Conservation (phyloP, 495 filamentous ascomycete genomes). For the Trichoderma orchidacearum region DNA sequence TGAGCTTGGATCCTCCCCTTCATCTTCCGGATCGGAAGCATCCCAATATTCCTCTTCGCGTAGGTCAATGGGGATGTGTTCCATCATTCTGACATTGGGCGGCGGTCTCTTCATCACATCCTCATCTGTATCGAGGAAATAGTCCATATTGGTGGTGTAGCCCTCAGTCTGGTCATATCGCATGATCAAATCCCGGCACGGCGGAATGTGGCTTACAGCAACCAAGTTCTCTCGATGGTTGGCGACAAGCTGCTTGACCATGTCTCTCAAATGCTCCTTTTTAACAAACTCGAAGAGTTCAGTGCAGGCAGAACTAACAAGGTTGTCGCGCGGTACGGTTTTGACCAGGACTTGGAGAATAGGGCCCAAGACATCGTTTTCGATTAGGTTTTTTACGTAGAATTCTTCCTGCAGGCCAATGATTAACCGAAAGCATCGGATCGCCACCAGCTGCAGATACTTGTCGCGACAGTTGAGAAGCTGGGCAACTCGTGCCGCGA, state of each 20-base stretch:
- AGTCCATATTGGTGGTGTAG: conserved; percentile 47
- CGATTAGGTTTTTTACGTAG: conserved; percentile 75
- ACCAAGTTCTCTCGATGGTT: conserved; percentile 74
- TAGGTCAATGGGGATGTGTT: conserved; percentile 54
- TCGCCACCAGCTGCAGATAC: conserved; percentile 78
- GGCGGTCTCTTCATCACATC: conserved; percentile 40
- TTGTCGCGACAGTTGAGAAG: conserved; percentile 79
- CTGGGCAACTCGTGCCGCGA: conserved; percentile 70
- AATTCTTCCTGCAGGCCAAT: conserved; percentile 83
- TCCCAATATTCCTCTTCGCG: conserved; percentile 94
- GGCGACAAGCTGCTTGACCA: conserved; percentile 77
- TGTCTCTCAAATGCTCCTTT: conserved; percentile 66
- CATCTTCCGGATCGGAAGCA: conserved; percentile 78
- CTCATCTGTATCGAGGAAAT: conserved; percentile 34
- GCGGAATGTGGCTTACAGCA: conserved; percentile 72
- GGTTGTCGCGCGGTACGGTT: conserved; percentile 91
- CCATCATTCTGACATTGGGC: conserved; percentile 56
- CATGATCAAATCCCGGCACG: conserved; percentile 60
- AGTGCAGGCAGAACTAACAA: conserved; percentile 89
- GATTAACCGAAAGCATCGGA: conserved; percentile 89
- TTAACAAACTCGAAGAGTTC: conserved; percentile 91
- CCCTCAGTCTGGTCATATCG: conserved; percentile 72
- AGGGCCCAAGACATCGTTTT: conserved; percentile 71
- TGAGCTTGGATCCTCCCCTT: conserved; percentile 10
- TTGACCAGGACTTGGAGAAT: conserved; percentile 79